Conservation (phyloP, 2,329 filamentous ascomycete genomes). For the Ceratocystis harringtonii region DNA sequence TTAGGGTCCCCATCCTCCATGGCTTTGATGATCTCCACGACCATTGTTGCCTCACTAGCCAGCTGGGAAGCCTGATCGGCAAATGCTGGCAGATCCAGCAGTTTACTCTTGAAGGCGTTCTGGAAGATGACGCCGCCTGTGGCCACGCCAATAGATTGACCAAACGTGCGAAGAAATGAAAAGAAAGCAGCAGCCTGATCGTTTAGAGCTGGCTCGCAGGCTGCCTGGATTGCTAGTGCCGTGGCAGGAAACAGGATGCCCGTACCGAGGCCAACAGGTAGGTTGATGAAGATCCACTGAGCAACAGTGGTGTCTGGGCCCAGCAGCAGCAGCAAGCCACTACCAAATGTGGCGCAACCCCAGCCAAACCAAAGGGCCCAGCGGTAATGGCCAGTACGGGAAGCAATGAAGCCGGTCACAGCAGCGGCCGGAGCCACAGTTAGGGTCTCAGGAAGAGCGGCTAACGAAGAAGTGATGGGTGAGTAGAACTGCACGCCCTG, state of each 20-base stretch:
- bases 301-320: constrained; percentile 33
- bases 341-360: constrained; percentile 41
- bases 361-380: constrained; percentile 48
- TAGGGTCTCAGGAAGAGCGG: constrained; percentile 43
- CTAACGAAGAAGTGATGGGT: constrained; percentile 40
- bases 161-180: constrained; percentile 34
- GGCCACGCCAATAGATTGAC: constrained; percentile 22
- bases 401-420: constrained; percentile 38
- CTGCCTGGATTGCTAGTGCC: constrained; percentile 47
- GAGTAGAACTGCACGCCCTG: constrained; percentile 38
- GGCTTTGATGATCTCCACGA: constrained; percentile 42
- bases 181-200: constrained; percentile 50
- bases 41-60: constrained; percentile 41
- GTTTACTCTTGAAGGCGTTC: constrained; percentile 41
- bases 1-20: constrained; percentile 28
- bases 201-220: constrained; percentile 31
- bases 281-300: constrained; percentile 45
- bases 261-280: constrained; percentile 44
- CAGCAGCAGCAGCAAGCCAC: constrained; percentile 39
- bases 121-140: constrained; percentile 52
- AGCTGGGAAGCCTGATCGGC: constrained; percentile 30
- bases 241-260: constrained; percentile 53
- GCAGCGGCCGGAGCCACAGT: constrained; percentile 48
- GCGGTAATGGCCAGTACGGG: constrained; percentile 43
- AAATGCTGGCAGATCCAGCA: constrained; percentile 34